phyloP scores from a whole-genome alignment of 805 yeast genomes.

The Vanderwaltozyma yarrowii region DNA sequence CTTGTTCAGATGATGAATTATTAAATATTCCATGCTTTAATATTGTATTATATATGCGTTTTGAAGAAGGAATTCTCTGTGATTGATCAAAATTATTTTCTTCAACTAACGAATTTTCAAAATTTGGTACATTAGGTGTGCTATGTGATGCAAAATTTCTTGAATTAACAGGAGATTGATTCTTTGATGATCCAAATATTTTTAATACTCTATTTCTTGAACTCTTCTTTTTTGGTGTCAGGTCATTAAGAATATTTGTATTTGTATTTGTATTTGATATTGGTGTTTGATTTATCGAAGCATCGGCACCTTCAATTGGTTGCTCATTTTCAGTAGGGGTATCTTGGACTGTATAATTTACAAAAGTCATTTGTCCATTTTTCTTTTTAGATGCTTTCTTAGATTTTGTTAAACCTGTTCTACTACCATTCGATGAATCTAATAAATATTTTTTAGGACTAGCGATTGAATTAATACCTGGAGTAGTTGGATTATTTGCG shows the following conservation, averaged over 20 bases:
- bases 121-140: background rate
- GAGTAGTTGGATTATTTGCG: slow-evolving; percentile 8
- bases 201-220: slow-evolving; percentile 24
- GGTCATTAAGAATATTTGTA: background rate
- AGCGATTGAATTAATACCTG: slow-evolving; percentile 16
- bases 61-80: background rate
- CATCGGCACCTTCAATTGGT: background rate
- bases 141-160: background rate
- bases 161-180: background rate
- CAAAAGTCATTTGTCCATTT: slow-evolving; percentile 26
- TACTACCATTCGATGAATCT: slow-evolving; percentile 13
- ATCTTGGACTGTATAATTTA: slow-evolving; percentile 28
- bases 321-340: slow-evolving; percentile 1
- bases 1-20: background rate
- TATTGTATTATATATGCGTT: background rate
- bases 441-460: slow-evolving; percentile 24
- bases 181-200: slow-evolving; percentile 17
- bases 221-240: slow-evolving; percentile 17
- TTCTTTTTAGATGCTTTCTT: slow-evolving; percentile 11
- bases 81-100: background rate
- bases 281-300: background rate
- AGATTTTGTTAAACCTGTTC: slow-evolving; percentile 9
- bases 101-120: background rate
- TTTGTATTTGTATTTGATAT: background rate
- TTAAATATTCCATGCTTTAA: background rate